phyloP scores from a whole-genome alignment of 441 rosid genomes.

The Biscutella auriculata region DNA sequence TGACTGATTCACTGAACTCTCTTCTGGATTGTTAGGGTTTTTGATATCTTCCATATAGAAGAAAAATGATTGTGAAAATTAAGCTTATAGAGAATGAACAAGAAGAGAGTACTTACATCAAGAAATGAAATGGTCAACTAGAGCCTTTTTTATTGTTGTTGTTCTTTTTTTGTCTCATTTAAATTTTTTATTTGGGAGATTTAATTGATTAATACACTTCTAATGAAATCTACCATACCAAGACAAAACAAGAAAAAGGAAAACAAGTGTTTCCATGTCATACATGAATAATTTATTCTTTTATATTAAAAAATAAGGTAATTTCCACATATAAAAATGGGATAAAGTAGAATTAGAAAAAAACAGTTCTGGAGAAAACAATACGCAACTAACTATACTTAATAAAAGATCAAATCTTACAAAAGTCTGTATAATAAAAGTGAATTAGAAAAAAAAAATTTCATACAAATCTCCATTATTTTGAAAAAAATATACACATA shows the following conservation, averaged over 20 bases:
- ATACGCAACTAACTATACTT: background rate
- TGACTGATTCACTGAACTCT: conserved; percentile 15
- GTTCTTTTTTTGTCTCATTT: too few species aligned
- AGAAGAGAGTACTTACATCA: background rate
- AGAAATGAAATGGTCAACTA: conserved; percentile 17
- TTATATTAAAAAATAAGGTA: background rate
- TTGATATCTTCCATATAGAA: conserved; percentile 10
- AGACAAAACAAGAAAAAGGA: conserved; percentile 6
- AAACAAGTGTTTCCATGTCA: conserved; percentile 12
- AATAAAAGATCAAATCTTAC: background rate
- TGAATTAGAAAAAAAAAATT: too few species aligned
- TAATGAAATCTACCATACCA: conserved; percentile 12
- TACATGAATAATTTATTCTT: conserved; percentile 10
- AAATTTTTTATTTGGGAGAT: background rate
- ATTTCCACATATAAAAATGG: background rate
- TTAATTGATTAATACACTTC: background rate
- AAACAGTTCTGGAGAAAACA: background rate
- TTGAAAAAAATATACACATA: too few species aligned
- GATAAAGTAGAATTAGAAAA: background rate
- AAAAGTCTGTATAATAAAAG: too few species aligned
- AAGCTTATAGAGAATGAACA: background rate
- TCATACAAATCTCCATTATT: too few species aligned
- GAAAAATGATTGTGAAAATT: background rate
- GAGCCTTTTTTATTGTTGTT: background rate
- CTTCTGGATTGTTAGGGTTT: conserved; percentile 15